Evolutionary conservation across 441 rosid species (phyloP), one percentile per base, ranked within the genome.

Genomic region (Rhodomyrtus psidioides): DNA sequence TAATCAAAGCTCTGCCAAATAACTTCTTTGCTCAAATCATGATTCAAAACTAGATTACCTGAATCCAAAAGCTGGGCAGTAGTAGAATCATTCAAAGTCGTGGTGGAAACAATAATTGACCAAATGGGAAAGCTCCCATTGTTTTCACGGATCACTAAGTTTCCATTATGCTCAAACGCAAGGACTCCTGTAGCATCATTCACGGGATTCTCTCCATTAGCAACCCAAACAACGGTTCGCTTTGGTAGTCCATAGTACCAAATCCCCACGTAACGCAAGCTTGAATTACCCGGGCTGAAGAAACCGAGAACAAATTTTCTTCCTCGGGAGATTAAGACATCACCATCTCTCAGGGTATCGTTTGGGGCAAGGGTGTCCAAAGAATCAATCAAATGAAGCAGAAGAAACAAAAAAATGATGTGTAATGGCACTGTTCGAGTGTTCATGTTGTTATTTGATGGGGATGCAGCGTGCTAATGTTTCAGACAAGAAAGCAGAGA

Each of bases 231-330:
- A 23, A 62, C 44, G 88, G 91, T 9, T 34, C 15, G 82, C 86
- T 65, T 56, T 60, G 85, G 62, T 89, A 88, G 53, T 88, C 88
- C 26, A 89, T 83, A 55, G 58, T 86, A 89, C 85, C 86, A 86
- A 46, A 89, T 88, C 62, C 91, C 91, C 15, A 88, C 28, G 54
- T 88, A 90, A 8, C 85, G 84, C 42, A 44, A 12, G 7, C 44
- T 86, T 2, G 85, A 86, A 49, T 53, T 83, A 1, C 74, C 54
- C 1, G 86, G 83, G 53, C 42, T 83, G 85, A 90, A 88, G 62
- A 90, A 88, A 42, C 91, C 90, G n/a, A 90, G 83, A 17, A 62
- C 57, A 76, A 81, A 90, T 23, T 19, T 46, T 17, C 53, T 79
- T 9, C 34, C 55, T 6, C 8, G 26, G 65, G 91, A 90, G 70